phyloP scores from a whole-genome alignment of 495 filamentous ascomycete genomes.

The Xylaria bambusicola region DNA sequence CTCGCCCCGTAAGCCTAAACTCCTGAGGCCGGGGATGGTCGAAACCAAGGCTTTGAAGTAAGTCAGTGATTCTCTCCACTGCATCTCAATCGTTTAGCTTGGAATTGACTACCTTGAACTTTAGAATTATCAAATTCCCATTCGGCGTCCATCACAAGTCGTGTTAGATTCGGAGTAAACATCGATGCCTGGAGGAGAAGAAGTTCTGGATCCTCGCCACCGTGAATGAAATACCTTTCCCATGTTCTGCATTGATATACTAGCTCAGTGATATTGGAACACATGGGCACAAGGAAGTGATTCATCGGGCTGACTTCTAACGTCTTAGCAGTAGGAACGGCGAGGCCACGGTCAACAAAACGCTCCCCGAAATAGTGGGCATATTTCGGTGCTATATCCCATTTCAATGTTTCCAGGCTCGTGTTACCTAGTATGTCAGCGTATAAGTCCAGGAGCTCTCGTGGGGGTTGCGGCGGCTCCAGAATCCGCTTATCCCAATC shows the following conservation, averaged over 20 bases:
- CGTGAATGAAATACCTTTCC: neutral
- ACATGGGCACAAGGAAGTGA: slow-evolving; percentile 1
- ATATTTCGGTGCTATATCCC: neutral
- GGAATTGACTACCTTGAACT: slow-evolving; percentile 2
- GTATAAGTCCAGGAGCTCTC: neutral
- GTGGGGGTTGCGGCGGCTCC: neutral
- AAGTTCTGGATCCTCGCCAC: neutral
- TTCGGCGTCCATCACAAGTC: neutral
- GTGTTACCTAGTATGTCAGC: slow-evolving; percentile 11
- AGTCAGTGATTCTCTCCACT: neutral
- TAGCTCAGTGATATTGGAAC: neutral
- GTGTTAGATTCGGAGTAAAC: neutral
- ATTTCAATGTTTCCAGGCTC: slow-evolving; percentile 8
- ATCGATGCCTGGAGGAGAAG: slow-evolving; percentile 1
- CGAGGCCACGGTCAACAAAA: neutral
- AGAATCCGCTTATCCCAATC: neutral
- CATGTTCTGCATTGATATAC: neutral
- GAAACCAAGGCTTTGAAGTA: slow-evolving; percentile 2
- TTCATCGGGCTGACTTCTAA: neutral
- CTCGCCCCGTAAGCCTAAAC: neutral
- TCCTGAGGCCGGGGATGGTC: neutral
- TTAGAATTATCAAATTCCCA: neutral
- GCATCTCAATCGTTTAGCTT: neutral
- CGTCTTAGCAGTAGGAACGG: slow-evolving; percentile 3
- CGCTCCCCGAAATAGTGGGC: neutral